Evolutionary conservation across 176 grass and related monocot species (phyloP).

Genomic region (Hsuehochloa calcarea): DNA sequence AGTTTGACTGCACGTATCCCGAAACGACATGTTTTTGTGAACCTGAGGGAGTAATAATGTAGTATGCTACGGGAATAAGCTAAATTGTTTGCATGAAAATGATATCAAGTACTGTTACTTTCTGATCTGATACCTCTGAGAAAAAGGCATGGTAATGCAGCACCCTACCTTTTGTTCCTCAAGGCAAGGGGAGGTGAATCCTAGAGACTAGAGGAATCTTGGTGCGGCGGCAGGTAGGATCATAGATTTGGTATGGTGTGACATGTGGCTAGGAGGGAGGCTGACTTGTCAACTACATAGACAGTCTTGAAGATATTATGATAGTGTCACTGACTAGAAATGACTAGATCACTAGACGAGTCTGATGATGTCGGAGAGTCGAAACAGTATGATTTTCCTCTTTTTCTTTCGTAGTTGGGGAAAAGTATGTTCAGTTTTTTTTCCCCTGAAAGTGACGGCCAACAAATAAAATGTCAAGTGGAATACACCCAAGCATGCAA

Average conservation of each 20-base stretch:
- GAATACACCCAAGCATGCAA: not conserved
- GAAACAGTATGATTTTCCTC: conserved; percentile 18
- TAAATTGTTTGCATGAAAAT: not conserved
- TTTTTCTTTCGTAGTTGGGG: not conserved
- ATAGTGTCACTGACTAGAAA: not conserved
- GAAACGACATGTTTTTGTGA: no score
- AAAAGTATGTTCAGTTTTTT: not conserved
- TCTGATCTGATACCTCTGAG: no score
- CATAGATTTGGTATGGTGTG: no score
- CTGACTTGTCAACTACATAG: no score
- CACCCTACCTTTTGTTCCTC: no score
- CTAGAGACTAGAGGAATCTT: no score
- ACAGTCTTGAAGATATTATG: no score
- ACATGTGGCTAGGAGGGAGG: no score
- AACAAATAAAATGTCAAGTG: not conserved
- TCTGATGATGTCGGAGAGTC: not conserved
- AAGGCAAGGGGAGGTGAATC: no score
- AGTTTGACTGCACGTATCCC: no score
- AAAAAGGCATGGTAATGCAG: no score
- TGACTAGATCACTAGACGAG: not conserved
- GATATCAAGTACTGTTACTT: not conserved
- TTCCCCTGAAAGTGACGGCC: not conserved
- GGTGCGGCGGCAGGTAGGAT: no score
- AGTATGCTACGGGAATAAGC: not conserved
- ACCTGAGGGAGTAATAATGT: not conserved